phyloP scores from a whole-genome alignment of 345 rosid species.

The Gossypium raimondii region DNA sequence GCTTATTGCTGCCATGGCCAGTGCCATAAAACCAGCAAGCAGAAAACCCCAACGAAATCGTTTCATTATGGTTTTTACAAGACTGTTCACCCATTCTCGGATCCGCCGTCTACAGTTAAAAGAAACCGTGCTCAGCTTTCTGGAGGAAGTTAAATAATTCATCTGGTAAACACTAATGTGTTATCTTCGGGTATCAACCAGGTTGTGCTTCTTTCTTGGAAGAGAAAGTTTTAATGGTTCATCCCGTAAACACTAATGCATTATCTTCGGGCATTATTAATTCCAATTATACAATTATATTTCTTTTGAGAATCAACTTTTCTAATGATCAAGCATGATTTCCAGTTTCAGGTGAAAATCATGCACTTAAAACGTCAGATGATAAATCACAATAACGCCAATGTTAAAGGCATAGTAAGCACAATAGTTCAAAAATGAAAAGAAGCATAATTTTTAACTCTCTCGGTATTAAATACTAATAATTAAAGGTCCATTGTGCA shows the following conservation, averaged over 20 bases:
- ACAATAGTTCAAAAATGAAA: neutral
- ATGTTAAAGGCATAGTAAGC: neutral
- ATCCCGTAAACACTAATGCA: neutral
- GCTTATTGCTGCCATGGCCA: conserved; percentile 74
- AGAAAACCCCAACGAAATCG: conserved; percentile 76
- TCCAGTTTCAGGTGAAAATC: neutral
- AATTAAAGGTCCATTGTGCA: neutral
- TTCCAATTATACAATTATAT: neutral
- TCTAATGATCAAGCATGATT: neutral
- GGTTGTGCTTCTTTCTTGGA: neutral
- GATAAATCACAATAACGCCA: neutral
- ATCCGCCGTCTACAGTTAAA: conserved; percentile 44
- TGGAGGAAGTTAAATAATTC: neutral
- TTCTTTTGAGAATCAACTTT: neutral
- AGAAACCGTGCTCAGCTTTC: neutral
- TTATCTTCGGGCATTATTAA: neutral
- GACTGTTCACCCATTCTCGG: conserved; percentile 44
- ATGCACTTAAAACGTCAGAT: neutral
- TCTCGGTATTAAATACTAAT: neutral
- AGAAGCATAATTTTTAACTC: neutral
- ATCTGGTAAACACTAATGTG: neutral
- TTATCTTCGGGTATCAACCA: neutral
- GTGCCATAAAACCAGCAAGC: conserved; percentile 53
- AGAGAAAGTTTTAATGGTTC: neutral
- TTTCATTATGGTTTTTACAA: conserved; percentile 49